Conservation (phyloP, 176 grass and related monocot genomes). For the Zizania latifolia region DNA sequence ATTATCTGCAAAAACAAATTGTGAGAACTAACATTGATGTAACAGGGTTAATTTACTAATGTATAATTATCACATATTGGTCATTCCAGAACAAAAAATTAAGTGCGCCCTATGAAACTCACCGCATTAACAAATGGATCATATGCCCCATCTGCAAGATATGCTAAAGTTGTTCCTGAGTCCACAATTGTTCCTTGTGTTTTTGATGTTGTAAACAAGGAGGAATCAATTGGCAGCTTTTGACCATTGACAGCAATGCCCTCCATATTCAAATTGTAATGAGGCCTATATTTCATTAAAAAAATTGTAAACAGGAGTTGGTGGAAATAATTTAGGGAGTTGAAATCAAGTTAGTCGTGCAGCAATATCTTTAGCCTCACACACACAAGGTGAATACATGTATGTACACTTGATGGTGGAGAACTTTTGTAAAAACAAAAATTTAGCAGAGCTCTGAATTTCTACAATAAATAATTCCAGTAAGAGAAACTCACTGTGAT, state of each 20-base stretch:
- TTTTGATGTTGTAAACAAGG: conserved; percentile 77
- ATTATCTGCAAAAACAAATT: conserved; percentile 55
- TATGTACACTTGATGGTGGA: not conserved
- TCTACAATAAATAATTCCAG: conserved; percentile 4
- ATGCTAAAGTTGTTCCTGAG: conserved; percentile 91
- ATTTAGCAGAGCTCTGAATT: conserved; percentile 10
- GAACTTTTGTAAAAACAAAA: conserved; percentile 12
- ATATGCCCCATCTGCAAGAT: conserved; percentile 83
- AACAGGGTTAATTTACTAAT: not conserved
- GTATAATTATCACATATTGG: not conserved
- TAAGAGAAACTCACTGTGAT: conserved; percentile 63
- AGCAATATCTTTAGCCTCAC: not conserved
- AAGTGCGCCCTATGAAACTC: conserved; percentile 25
- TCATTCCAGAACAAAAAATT: not conserved
- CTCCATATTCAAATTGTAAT: conserved; percentile 94
- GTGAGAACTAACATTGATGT: not conserved
- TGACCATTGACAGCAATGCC: conserved; percentile 90
- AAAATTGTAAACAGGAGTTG: conserved; percentile 6
- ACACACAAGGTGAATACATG: not conserved
- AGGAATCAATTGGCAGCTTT: conserved; percentile 67
- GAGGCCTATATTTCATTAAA: conserved; percentile 58
- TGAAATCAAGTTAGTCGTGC: not conserved
- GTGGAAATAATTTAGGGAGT: conserved; percentile 6
- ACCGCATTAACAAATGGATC: conserved; percentile 94
- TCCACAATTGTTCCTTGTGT: conserved; percentile 97